Evolutionary conservation across 164 flowering plant genomes (phyloP).

Genomic region (Cinnamomum micranthum): DNA sequence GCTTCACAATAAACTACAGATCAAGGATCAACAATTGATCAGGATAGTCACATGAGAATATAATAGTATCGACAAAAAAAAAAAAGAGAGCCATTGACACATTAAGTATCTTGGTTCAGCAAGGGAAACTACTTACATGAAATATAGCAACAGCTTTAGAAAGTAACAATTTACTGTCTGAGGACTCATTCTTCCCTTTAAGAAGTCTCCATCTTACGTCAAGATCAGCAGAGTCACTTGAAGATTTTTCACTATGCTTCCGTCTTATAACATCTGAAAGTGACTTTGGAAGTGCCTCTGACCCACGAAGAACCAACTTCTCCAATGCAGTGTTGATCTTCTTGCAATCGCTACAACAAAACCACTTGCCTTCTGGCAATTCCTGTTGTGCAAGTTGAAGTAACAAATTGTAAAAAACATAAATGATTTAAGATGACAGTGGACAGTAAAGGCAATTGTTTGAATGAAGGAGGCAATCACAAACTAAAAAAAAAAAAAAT

Average conservation of each 20-base stretch:
- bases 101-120: neutral
- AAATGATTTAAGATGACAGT: neutral
- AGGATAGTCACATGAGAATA: neutral
- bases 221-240: constrained; percentile 15
- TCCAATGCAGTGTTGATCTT: constrained; percentile 48
- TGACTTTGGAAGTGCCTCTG: constrained; percentile 49
- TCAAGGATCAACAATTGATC: neutral
- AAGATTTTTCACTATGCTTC: constrained; percentile 35
- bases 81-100: neutral
- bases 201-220: constrained; percentile 81
- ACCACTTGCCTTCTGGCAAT: constrained; percentile 86
- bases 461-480: neutral
- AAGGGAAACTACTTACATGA: constrained; percentile 47
- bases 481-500: neutral
- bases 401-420: constrained; percentile 1
- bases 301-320: constrained; percentile 42
- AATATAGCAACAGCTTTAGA: constrained; percentile 64
- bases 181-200: constrained; percentile 44
- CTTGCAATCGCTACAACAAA: constrained; percentile 64
- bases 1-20: neutral
- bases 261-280: constrained; percentile 36
- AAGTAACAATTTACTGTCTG: constrained; percentile 45
- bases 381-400: constrained; percentile 42
- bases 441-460: neutral
- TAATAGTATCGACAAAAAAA: too few relatives aligned